phyloP scores from a whole-genome alignment of 140 eudicot genomes.

The Stevia rebaudiana region DNA sequence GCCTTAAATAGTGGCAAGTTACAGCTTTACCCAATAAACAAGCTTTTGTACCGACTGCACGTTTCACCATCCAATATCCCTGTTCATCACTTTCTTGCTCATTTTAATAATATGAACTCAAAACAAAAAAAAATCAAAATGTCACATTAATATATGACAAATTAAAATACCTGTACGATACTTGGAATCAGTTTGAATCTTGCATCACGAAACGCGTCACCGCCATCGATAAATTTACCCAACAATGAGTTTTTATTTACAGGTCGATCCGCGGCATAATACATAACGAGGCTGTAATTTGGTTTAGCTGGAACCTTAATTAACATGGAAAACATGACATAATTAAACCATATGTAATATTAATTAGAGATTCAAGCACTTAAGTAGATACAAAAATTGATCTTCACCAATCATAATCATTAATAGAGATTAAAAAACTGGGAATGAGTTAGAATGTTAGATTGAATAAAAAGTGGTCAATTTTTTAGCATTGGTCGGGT shows the following conservation, averaged over 20 bases:
- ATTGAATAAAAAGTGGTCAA: neutral
- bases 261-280: slow-evolving; percentile 91
- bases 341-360: slow-evolving; percentile 11
- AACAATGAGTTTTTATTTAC: slow-evolving; percentile 28
- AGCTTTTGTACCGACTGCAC: slow-evolving; percentile 97
- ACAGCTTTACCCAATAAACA: slow-evolving; percentile 93
- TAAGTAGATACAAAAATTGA: neutral
- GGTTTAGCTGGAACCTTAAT: slow-evolving; percentile 97
- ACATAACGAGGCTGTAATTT: slow-evolving; percentile 84
- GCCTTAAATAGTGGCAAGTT: slow-evolving; percentile 79
- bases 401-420: neutral
- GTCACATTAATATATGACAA: neutral
- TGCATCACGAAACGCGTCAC: neutral
- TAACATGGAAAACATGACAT: slow-evolving; percentile 4
- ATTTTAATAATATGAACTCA: slow-evolving; percentile 19
- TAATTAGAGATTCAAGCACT: slow-evolving; percentile 12
- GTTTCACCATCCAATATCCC: slow-evolving; percentile 99
- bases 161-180: slow-evolving; percentile 13
- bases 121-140: neutral
- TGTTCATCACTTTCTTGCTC: slow-evolving; percentile 24
- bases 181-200: slow-evolving; percentile 4
- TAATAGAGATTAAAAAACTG: neutral
- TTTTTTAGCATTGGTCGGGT: neutral
- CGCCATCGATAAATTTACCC: slow-evolving; percentile 1
- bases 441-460: neutral